Conservation (phyloP, 2,329 filamentous ascomycete genomes). For the Fusarium coicis region DNA sequence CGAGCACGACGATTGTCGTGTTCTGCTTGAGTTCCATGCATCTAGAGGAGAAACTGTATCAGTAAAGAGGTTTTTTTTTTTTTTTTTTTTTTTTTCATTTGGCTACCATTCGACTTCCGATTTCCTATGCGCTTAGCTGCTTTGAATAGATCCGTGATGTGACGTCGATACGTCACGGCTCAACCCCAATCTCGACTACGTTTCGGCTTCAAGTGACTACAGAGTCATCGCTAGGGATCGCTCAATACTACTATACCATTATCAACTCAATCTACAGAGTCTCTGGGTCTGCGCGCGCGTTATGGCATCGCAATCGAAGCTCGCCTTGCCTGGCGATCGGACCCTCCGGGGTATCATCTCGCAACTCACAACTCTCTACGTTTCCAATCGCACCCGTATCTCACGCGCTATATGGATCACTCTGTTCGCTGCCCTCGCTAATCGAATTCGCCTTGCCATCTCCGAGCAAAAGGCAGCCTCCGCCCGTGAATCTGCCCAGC, state of each 20-base stretch:
- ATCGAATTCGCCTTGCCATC: constrained; percentile 91
- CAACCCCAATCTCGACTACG: constrained; percentile 2
- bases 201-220: not conserved
- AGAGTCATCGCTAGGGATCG: not conserved
- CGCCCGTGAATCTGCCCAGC: constrained; percentile 70
- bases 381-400: constrained; percentile 82
- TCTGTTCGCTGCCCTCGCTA: constrained; percentile 81
- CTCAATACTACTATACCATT: not conserved
- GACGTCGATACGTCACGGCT: constrained; percentile 38
- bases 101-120: constrained; percentile 5
- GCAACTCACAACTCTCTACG: constrained; percentile 77
- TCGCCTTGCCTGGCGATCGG: constrained; percentile 68
- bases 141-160: constrained; percentile 37
- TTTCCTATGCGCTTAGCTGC: constrained; percentile 21
- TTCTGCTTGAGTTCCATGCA: constrained; percentile 97
- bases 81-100: not conserved
- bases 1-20: constrained; percentile 95
- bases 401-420: constrained; percentile 86
- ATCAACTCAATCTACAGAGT: not conserved
- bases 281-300: constrained; percentile 17
- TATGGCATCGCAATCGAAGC: constrained; percentile 83
- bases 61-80: constrained; percentile 8
- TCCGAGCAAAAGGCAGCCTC: constrained; percentile 91
- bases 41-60: constrained; percentile 33
- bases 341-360: constrained; percentile 73